Conservation (phyloP, 345 rosid species). For the Eucalyptus curtisii region DNA sequence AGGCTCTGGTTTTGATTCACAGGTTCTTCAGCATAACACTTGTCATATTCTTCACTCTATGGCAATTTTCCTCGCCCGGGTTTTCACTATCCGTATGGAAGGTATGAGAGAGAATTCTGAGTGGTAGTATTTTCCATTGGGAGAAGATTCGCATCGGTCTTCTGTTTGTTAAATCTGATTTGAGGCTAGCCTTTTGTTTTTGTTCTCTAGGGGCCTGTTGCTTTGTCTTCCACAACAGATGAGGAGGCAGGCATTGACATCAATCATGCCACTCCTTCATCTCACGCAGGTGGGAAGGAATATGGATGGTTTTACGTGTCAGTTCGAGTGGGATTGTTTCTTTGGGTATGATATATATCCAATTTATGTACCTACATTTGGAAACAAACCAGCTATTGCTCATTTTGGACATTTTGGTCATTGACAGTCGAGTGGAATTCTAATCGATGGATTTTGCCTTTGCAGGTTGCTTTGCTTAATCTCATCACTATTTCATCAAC, state of each 20-base stretch:
- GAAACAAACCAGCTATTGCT: not conserved
- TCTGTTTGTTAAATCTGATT: not conserved
- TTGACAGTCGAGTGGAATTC: not conserved
- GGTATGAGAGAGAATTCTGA: slow-evolving; percentile 17
- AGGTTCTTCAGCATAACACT: slow-evolving; percentile 88
- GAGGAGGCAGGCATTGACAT: slow-evolving; percentile 10
- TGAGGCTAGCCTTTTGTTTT: not conserved
- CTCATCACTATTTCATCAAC: slow-evolving; percentile 89
- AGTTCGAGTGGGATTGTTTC: slow-evolving; percentile 80
- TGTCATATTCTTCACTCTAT: slow-evolving; percentile 58
- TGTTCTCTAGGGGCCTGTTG: slow-evolving; percentile 28
- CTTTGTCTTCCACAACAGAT: slow-evolving; percentile 15
- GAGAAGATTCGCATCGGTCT: no score
- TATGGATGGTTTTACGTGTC: slow-evolving; percentile 64
- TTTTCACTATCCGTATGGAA: slow-evolving; percentile 20
- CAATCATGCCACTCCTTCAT: slow-evolving; percentile 11
- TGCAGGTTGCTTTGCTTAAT: slow-evolving; percentile 80
- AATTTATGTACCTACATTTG: not conserved
- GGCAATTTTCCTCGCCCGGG: slow-evolving; percentile 54
- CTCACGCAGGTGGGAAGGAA: slow-evolving; percentile 30
- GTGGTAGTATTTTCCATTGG: not conserved
- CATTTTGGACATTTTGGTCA: not conserved
- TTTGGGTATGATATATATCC: slow-evolving; percentile 46
- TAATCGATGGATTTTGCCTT: not conserved
- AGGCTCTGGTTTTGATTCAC: slow-evolving; percentile 90